phyloP scores from a whole-genome alignment of 2,329 filamentous ascomycete genomes.

The Chrysoporthe cubensis region DNA sequence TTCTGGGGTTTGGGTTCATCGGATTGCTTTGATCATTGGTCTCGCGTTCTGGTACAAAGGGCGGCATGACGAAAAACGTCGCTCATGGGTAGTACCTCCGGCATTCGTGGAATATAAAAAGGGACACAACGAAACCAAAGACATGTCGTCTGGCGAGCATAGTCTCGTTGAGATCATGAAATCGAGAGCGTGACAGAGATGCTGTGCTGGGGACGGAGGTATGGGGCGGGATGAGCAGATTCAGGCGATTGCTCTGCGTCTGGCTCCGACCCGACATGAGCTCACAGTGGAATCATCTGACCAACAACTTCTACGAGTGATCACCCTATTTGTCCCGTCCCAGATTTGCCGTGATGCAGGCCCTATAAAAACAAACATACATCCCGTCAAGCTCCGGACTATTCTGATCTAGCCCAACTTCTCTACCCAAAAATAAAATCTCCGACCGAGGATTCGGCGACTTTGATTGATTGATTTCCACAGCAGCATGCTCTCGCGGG shows the following conservation, averaged over 20 bases:
- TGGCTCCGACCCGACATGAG: conserved; percentile 24
- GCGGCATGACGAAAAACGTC: conserved; percentile 29
- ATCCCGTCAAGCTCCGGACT: neutral
- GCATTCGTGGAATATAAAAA: conserved; percentile 53
- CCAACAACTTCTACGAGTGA: conserved; percentile 17
- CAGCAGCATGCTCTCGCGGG: conserved; percentile 19
- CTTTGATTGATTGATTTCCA: conserved; percentile 16
- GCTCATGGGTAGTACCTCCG: conserved; percentile 35
- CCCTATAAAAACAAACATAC: conserved; percentile 12
- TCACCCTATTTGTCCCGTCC: conserved; percentile 19
- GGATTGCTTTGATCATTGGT: conserved; percentile 62
- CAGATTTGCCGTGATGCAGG: neutral
- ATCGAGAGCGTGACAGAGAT: conserved; percentile 15
- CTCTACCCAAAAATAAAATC: neutral
- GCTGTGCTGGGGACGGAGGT: conserved; percentile 8
- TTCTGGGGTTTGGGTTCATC: conserved; percentile 68
- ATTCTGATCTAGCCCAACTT: neutral
- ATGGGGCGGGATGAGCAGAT: conserved; percentile 10
- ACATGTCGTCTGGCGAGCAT: conserved; percentile 14
- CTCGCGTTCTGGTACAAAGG: conserved; percentile 38
- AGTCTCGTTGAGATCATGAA: conserved; percentile 11
- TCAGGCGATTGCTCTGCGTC: conserved; percentile 18
- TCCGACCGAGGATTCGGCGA: conserved; percentile 17
- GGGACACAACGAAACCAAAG: conserved; percentile 37
- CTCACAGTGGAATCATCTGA: conserved; percentile 29